Evolutionary conservation across 208 protist species (phyloP), one percentile per base, ranked within the genome.

Genomic region (Trypanosoma avium): DNA sequence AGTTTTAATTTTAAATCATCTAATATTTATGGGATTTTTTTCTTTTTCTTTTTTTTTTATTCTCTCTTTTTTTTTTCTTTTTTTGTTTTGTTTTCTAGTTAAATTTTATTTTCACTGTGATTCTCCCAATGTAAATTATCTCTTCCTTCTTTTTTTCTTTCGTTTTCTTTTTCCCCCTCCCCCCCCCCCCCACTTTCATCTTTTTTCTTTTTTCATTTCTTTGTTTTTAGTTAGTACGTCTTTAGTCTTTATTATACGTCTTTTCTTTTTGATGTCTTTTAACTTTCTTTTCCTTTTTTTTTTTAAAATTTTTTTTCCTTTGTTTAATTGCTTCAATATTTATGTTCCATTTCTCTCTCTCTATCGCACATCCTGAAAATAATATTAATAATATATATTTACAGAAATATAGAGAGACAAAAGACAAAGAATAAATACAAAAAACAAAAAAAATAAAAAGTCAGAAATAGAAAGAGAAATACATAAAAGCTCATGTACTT

Each of bases 181-280:
- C 48, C 17, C 2, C 13, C 19, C 7, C 26, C 26, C 43, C 1
- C 38, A 13, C n/a, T 61, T 47, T 61, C 21, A 24, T 32, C 38
- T 43, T n/a, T 42, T 29, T 38, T 32, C 47, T 17, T 26, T 15
- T 26, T 54, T 46, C 19, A 1, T 61, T 62, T 35, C 24, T 42
- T 40, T 12, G 33, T 21, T 40, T 54, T 43, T 58, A 21, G 36
- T 56, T 36, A 24, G 53, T 12, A n/a, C n/a, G n/a, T n/a, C n/a
- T 38, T 45, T 45, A 0, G 6, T 49, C 40, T 4, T 30, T 61
- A 49, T 49, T 47, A 32, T 32, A 13, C 43, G 35, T 36, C 42
- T 61, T 47, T 30, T 50, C 38, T 62, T 33, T 68, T 53, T 62
- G 9, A 29, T 58, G 56, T 38, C 12, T 30, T 29, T 48, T 57